A percentile compares a stretch with the other conserved stretches of the same genome.
phyloP scores from a whole-genome alignment of 148 eudicot species.

The Salicornia ramosissima region DNA sequence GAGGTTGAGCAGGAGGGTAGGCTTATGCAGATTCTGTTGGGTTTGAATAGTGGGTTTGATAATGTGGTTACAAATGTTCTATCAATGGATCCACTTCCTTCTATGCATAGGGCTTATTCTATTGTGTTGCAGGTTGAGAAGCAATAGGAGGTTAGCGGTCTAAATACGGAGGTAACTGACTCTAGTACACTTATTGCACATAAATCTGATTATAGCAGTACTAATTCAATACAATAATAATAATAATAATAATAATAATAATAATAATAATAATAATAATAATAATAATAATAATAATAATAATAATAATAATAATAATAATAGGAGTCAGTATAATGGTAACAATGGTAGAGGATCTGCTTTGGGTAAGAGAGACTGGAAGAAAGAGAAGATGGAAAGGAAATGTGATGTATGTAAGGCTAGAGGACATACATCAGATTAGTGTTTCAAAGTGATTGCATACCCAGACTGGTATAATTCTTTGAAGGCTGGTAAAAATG shows the following conservation, averaged over 20 bases:
- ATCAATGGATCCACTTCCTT: background rate
- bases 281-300: too few species aligned
- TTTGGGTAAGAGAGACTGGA: too few species aligned
- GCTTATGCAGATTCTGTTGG: background rate
- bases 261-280: background rate
- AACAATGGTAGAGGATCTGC: too few species aligned
- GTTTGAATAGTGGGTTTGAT: too few species aligned
- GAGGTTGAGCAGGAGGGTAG: background rate
- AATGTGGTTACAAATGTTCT: background rate
- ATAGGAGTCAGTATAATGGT: too few species aligned
- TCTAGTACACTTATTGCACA: background rate
- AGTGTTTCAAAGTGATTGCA: background rate
- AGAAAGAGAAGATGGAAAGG: too few species aligned
- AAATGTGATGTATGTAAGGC: too few species aligned
- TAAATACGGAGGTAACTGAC: background rate
- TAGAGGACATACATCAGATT: too few species aligned
- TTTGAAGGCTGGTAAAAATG: background rate
- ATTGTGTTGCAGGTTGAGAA: background rate
- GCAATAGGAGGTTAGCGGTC: background rate
- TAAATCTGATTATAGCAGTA: background rate
- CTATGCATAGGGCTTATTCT: background rate
- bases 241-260: too few species aligned
- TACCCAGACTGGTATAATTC: slow-evolving; percentile 3
- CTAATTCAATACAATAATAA: background rate
- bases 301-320: too few species aligned